These are phyloP conservation scores for Auricularia auricula-judae DNA, from an alignment of 768 basidiomycete species.

Conservation along the genomic window DNA sequence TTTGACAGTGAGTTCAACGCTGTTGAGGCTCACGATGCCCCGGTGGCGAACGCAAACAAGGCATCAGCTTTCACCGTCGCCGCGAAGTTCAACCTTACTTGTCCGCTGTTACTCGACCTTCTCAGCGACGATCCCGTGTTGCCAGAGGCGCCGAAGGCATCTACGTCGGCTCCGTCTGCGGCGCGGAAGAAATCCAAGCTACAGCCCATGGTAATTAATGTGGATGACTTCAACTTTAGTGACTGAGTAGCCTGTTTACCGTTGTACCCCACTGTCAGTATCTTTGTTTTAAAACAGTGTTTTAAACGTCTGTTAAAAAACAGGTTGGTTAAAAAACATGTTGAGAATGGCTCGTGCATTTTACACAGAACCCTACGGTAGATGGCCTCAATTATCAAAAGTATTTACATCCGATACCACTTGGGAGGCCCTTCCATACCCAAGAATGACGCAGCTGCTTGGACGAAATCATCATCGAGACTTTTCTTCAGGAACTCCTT, in stretches of 20 bases:
- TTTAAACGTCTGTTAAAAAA: background rate
- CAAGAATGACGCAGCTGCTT: no score
- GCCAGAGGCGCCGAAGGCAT: background rate
- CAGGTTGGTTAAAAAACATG: background rate
- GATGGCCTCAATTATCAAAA: no score
- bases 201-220: background rate
- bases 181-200: background rate
- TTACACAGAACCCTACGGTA: background rate
- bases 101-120: background rate
- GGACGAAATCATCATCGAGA: no score
- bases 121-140: background rate
- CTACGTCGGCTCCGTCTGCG: background rate
- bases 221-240: background rate
- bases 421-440: no score
- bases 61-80: background rate
- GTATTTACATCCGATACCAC: no score
- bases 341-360: background rate
- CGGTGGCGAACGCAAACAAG: background rate
- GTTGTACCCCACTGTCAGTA: background rate
- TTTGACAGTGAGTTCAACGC: background rate
- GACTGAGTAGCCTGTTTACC: background rate
- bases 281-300: background rate
- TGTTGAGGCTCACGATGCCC: background rate
- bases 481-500: no score
- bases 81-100: background rate